Evolutionary conservation across 164 flowering plant genomes (phyloP).

Genomic region (Pachysandra terminalis): DNA sequence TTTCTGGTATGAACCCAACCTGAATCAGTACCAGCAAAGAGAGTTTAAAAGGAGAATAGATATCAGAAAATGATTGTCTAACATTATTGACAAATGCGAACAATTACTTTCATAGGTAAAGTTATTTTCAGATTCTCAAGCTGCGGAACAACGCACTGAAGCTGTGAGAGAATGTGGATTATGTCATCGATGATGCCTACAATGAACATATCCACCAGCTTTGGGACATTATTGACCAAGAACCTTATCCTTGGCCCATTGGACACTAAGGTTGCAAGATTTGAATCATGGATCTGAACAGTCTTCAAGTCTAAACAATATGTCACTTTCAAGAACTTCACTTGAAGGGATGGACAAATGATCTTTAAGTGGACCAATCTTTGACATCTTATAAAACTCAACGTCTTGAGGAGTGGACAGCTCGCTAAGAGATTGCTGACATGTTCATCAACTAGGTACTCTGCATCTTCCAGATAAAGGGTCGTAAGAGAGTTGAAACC

Average conservation of each 20-base stretch:
- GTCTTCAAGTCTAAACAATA: not conserved
- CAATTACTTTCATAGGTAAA: not conserved
- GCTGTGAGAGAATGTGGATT: not conserved
- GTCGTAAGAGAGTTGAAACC: not conserved
- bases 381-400: not conserved
- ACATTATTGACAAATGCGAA: too few relatives aligned
- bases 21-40: not conserved
- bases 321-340: not conserved
- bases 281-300: not conserved
- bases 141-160: not conserved
- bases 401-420: not conserved
- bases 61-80: too few relatives aligned
- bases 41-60: not conserved
- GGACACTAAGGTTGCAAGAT: conserved; percentile 1
- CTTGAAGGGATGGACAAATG: not conserved
- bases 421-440: not conserved
- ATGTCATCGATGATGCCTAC: not conserved
- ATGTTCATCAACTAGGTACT: not conserved
- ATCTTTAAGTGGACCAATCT: not conserved
- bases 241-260: not conserved
- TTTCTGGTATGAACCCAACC: not conserved
- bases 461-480: not conserved
- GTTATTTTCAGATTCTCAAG: not conserved
- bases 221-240: conserved; percentile 3
- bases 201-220: not conserved